A percentile compares a stretch with the other conserved stretches of the same genome.
phyloP scores from a whole-genome alignment of 495 filamentous ascomycete genomes.

The Penicillium psychrofluorescens region DNA sequence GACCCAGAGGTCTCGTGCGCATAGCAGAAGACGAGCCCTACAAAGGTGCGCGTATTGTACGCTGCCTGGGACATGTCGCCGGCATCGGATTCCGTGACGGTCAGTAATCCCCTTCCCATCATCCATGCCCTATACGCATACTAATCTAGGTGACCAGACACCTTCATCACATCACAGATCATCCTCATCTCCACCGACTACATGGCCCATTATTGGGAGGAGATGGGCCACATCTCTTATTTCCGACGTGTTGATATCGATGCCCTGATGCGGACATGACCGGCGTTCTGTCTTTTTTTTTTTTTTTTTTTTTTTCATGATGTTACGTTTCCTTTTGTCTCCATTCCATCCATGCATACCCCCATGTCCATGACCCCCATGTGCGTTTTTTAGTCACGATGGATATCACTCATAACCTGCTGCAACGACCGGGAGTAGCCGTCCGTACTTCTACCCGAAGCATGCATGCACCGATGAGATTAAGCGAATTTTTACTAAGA shows the following conservation, averaged over 20 bases:
- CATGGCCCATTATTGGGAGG: constrained; percentile 77
- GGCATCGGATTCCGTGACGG: constrained; percentile 58
- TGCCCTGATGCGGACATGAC: constrained; percentile 56
- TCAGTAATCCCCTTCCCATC: constrained; percentile 29
- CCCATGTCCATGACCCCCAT: background rate
- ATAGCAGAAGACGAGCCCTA: constrained; percentile 64
- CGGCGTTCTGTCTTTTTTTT: background rate
- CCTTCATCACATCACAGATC: constrained; percentile 65
- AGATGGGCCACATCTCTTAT: constrained; percentile 72
- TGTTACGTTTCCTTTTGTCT: background rate
- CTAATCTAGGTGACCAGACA: constrained; percentile 39
- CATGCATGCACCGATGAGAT: too few species aligned
- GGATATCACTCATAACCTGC: background rate
- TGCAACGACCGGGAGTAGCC: background rate
- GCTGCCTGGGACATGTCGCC: constrained; percentile 70
- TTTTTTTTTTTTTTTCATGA: background rate
- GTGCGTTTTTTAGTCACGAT: background rate
- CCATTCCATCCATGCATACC: constrained; percentile 1
- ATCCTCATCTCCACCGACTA: constrained; percentile 70
- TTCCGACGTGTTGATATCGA: constrained; percentile 76
- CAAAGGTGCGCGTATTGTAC: constrained; percentile 66
- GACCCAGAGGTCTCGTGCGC: constrained; percentile 49
- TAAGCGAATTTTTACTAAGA: too few species aligned
- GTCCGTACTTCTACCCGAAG: background rate
- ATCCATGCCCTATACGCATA: background rate